Conservation (phyloP, 345 rosid genomes). For the Populus deltoides region DNA sequence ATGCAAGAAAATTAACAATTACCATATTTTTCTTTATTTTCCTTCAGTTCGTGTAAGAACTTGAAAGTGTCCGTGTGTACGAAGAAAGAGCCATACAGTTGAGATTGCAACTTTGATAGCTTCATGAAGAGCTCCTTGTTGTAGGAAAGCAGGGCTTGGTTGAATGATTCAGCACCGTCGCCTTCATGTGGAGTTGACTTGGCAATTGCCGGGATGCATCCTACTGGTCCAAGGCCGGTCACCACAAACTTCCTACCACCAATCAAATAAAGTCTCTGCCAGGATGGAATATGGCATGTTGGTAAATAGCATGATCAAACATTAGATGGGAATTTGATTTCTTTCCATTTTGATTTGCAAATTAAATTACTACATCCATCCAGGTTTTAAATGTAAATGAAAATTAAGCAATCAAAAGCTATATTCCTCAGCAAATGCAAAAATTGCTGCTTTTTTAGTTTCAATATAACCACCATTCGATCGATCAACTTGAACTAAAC, state of each 20-base stretch:
- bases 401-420: no score
- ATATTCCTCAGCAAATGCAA: no score
- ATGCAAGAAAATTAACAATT: no score
- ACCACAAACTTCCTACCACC: neutral
- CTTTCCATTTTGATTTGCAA: no score
- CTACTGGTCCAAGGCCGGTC: neutral
- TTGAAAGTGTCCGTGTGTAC: neutral
- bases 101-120: neutral
- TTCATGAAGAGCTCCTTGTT: neutral
- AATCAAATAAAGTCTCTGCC: neutral
- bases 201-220: neutral
- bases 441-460: no score
- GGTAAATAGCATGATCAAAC: no score
- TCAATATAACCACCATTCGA: accelerated
- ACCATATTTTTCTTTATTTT: neutral
- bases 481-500: accelerated
- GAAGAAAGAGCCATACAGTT: neutral
- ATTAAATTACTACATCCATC: no score
- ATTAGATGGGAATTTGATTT: no score
- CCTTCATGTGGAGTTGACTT: neutral
- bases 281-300: neutral
- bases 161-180: neutral
- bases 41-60: neutral
- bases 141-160: neutral
- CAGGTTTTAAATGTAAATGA: no score